Base-by-base conservation (phyloP, 805 yeast species). In the Nakazawaea ambrosiae region DNA sequence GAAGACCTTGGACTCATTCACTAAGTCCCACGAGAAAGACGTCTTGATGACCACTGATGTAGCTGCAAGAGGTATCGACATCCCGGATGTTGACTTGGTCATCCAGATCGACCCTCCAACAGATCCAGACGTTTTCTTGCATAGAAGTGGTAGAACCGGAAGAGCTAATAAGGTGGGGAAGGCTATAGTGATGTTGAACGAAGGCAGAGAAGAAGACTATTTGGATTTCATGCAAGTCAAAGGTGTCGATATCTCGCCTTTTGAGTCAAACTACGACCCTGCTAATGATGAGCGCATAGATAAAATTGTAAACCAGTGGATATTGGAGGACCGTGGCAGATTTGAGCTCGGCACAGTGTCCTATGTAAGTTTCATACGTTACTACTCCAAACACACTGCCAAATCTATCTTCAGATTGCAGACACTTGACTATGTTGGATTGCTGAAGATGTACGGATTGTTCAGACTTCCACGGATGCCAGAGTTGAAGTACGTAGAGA, bases 41-140 rank as follows among this genome's bases (percentile, higher is more conserved):
- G 74, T 90, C 0, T 59, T 92, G 18, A 63, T 92, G 59, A 88
- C 98, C 2, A 92, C 98, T 0, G 98, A 92, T 66, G 96, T 92
- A n/a, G 97, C 98, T 1, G 96, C 97, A 0, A 71, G 98, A 53
- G 98, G 98, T 30, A 74, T 92, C 17, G 98, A 92, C 63, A 81
- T 92, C 20, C 95, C 96, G 1, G 92, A 89, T 37, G 97, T 92
- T 8, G 97, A 92, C 51, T 60, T 89, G 19, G 97, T 90, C 3
- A 63, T 92, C n/a, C 98, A 92, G 54, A 49, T 90, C 18, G 97
- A 92, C 46, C 95, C 97, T 2, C 98, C 98, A 1, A 78, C 87
- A 0, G 96, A 89, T 47, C 86, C 97, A 0, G 94, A 83, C 51
- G 75, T 87, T 53, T 92, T 90, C 52, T 69, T 90, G 30, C 98